Conservation (phyloP, 129 eudicot genomes). For the Heracleum sosnowskyi region DNA sequence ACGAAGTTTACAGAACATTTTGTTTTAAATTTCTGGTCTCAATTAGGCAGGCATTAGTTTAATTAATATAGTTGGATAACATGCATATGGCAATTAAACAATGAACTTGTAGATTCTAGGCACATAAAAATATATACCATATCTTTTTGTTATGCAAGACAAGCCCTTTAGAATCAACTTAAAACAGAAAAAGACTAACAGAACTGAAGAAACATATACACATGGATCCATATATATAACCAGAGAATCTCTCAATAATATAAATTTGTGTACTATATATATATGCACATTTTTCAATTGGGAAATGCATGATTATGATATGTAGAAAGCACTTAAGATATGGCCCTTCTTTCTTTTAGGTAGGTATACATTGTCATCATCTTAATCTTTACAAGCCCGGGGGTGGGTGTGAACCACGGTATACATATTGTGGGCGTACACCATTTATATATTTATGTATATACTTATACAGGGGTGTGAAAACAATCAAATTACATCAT, state of each 20-base stretch:
- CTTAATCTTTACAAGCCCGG: background rate
- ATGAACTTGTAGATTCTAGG: background rate
- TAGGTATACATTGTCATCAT: constrained; percentile 4
- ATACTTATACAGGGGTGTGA: background rate
- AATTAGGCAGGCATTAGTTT: background rate
- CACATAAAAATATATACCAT: background rate
- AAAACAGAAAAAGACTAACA: background rate
- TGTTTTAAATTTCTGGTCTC: background rate
- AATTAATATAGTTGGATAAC: background rate
- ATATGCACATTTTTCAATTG: background rate
- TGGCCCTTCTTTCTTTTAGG: background rate
- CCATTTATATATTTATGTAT: background rate
- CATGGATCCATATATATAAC: background rate
- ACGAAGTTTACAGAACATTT: background rate
- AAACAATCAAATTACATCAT: background rate
- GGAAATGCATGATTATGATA: background rate
- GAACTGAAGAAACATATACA: background rate
- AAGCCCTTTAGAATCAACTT: background rate
- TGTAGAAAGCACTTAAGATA: background rate
- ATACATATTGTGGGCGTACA: background rate
- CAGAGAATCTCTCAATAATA: background rate
- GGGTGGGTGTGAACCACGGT: background rate
- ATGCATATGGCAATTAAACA: background rate
- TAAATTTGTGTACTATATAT: background rate
- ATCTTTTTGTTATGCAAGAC: background rate